These are phyloP conservation scores for Vinca major DNA, from an alignment of 305 asterid species.

Conservation along the genomic window DNA sequence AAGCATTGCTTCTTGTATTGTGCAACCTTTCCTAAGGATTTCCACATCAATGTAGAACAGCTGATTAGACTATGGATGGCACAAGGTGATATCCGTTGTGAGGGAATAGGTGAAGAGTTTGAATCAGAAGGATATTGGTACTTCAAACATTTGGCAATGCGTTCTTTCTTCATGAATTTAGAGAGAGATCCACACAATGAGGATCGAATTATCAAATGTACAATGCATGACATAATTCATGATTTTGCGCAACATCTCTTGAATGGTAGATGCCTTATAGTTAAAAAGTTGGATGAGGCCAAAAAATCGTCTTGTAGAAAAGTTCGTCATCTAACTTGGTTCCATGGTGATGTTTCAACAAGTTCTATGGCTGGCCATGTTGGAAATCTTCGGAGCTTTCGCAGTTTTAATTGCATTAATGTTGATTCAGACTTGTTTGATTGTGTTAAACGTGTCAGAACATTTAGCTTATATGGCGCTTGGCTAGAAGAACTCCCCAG, in stretches of 20 bases:
- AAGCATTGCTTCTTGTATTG: no score
- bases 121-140: no score
- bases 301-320: background rate
- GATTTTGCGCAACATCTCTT: conserved; percentile 13
- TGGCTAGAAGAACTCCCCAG: conserved; percentile 6
- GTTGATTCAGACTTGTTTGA: conserved; percentile 1
- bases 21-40: no score
- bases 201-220: conserved; percentile 9
- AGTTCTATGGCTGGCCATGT: conserved; percentile 3
- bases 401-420: no score
- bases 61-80: conserved; percentile 28
- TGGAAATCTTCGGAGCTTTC: conserved; percentile 12
- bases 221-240: conserved; percentile 22
- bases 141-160: background rate
- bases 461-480: conserved; percentile 2
- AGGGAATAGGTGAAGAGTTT: no score
- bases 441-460: conserved; percentile 8
- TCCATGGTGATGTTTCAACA: background rate
- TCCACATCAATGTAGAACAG: conserved; percentile 14
- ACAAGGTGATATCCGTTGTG: conserved; percentile 20
- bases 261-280: conserved; percentile 4
- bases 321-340: background rate
- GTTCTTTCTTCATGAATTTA: conserved; percentile 24
- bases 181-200: background rate
- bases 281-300: background rate